Evolutionary conservation across 805 yeast genomes (phyloP).

Genomic region (Ogataea pilisensis): DNA sequence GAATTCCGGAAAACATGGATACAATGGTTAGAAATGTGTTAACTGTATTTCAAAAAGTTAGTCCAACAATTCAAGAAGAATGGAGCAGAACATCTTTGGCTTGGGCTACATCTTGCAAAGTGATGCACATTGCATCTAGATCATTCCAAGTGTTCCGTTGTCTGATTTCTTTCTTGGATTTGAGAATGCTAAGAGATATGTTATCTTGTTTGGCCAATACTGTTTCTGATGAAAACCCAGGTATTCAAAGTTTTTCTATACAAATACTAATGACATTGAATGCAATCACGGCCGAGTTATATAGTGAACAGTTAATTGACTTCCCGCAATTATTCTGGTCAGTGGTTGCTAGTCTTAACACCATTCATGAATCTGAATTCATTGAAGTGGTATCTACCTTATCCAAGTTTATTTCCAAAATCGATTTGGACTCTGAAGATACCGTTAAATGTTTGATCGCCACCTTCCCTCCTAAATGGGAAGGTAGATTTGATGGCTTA

Average conservation of each 20-base stretch:
- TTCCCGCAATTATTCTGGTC: conserved; percentile 97
- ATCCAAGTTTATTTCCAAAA: conserved; percentile 78
- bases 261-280: conserved; percentile 94
- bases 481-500: conserved; percentile 86
- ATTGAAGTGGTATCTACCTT: conserved; percentile 81
- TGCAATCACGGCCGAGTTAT: conserved; percentile 84
- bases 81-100: conserved; percentile 82
- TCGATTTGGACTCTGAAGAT: conserved; percentile 80
- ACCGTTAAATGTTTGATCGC: conserved; percentile 79
- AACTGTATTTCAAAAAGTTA: conserved; percentile 42
- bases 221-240: conserved; percentile 80
- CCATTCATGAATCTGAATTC: conserved; percentile 90
- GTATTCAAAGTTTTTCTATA: conserved; percentile 95
- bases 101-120: conserved; percentile 98
- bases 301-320: conserved; percentile 70
- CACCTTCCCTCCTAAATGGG: conserved; percentile 94
- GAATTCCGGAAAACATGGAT: conserved; percentile 87
- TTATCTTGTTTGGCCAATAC: conserved; percentile 89
- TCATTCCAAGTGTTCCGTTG: conserved; percentile 92
- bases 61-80: conserved; percentile 57
- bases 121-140: conserved; percentile 93
- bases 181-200: conserved; percentile 88
- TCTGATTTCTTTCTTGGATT: conserved; percentile 74
- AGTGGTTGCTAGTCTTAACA: conserved; percentile 82
- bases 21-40: conserved; percentile 59